Evolutionary conservation across 75 land plant species (phyloP).

Genomic region (Chamaecyparis obtusa): DNA sequence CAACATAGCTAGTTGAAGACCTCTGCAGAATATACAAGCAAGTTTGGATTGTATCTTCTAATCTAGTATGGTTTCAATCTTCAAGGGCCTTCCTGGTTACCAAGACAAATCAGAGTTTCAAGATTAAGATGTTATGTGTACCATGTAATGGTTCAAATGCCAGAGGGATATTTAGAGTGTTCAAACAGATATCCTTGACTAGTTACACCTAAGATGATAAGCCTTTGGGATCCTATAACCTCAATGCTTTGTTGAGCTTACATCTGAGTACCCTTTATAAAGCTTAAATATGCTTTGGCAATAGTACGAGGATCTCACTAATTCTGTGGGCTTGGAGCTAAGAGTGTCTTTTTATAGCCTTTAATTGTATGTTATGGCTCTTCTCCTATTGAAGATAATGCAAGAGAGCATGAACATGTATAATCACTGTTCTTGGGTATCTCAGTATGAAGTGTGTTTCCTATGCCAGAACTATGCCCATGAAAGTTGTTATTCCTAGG

Average conservation of each 20-base stretch:
- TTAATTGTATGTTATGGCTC: not conserved
- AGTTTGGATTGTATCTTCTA: not conserved
- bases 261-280: not conserved
- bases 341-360: not conserved
- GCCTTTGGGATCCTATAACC: not conserved
- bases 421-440: not conserved
- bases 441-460: not conserved
- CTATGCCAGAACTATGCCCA: not conserved
- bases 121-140: not conserved
- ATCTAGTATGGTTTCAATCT: not conserved
- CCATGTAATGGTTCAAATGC: not conserved
- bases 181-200: not conserved
- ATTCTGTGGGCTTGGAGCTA: not conserved
- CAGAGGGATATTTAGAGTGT: not conserved
- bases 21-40: not conserved
- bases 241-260: not conserved
- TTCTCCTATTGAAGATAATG: not conserved
- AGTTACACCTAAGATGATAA: not conserved
- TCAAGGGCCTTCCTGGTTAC: not conserved
- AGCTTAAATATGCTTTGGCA: not conserved
- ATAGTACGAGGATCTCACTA: not conserved
- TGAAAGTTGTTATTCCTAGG: not conserved
- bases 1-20: not conserved
- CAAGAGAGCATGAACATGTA: not conserved
- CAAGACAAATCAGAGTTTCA: not conserved